Conservation (phyloP, 768 basidiomycete species). For the Termitomyces heimii region DNA sequence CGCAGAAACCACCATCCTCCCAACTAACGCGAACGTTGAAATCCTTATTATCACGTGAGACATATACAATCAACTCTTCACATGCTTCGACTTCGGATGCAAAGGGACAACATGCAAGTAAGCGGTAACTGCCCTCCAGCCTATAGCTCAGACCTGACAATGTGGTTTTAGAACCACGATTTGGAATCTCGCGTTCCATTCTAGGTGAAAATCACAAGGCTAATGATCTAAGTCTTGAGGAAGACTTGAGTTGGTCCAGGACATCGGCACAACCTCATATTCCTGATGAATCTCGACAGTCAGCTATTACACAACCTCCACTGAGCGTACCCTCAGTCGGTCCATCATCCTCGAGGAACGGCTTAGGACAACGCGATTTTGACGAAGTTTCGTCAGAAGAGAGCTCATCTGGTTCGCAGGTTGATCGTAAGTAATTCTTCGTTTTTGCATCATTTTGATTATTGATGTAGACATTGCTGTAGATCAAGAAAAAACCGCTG, state of each 20-base stretch:
- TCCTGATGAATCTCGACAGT: slow-evolving; percentile 17
- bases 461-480: background rate
- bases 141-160: background rate
- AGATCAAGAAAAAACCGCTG: slow-evolving; percentile 38
- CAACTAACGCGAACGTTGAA: background rate
- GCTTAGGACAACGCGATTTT: slow-evolving; percentile 24
- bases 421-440: slow-evolving; percentile 37
- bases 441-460: background rate
- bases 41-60: background rate
- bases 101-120: background rate
- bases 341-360: slow-evolving; percentile 18
- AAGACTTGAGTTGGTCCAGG: slow-evolving; percentile 36
- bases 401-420: slow-evolving; percentile 42
- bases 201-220: background rate
- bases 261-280: slow-evolving; percentile 13
- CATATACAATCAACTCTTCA: background rate
- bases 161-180: slow-evolving; percentile 12
- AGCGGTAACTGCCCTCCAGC: background rate
- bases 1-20: background rate
- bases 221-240: slow-evolving; percentile 29
- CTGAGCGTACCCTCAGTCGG: slow-evolving; percentile 10
- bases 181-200: slow-evolving; percentile 4
- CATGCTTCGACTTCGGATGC: background rate
- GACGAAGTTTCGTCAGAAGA: slow-evolving; percentile 37
- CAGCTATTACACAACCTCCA: slow-evolving; percentile 11